Evolutionary conservation across 1,284 basidiomycete genomes (phyloP), one percentile per base, ranked within the genome.

Genomic region (Apiotrichum gamsii): DNA sequence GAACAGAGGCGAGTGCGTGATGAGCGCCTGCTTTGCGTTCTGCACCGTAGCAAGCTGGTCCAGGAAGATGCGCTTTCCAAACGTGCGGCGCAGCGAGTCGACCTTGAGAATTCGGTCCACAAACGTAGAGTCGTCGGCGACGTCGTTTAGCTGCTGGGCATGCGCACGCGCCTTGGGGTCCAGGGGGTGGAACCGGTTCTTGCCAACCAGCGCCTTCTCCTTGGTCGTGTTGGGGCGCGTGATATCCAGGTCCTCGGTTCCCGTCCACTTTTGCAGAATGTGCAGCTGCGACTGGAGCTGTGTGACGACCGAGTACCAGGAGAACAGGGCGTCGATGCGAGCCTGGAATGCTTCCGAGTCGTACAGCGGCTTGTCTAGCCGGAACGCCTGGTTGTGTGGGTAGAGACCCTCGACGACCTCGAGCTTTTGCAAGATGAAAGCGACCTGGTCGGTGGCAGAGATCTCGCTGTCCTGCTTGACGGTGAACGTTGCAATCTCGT

Each of bases 71-170:
- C 90, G 87, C 64, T 87, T 90, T 72, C 95, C 90, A 67, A 98
- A 97, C 3, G 89, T 91, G 43, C 86, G 80, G 69, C 95, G 87
- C 60, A 97, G 83, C 15, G 85, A 87, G 62, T 96, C 94, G 72
- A 98, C 95, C 69, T 97, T 97, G 51, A 97, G 79, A 33, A 98
- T 77, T 31, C 90, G 82, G 69, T 98, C 95, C 29, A 97, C 85
- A 67, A 98, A 98, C 40, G 84, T 88, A 32, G 82, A 60, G 81
- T 87, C 52, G 78, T 84, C 50, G 77, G 73, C 69, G 4, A 57
- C 60, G 18, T 59, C 59, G 28, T 31, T 48, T 6, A 28, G 25
- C 18, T 51, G 36, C 36, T 58, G 47, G 16, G 57, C 54, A 20
- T 65, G 51, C 20, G 59, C 59, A 9, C 52, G 47, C 8, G 65